Percentiles rank a stretch among this genome's conserved stretches.
Conservation (phyloP, 2,329 filamentous ascomycete genomes). For the Diplocarpon mali region DNA sequence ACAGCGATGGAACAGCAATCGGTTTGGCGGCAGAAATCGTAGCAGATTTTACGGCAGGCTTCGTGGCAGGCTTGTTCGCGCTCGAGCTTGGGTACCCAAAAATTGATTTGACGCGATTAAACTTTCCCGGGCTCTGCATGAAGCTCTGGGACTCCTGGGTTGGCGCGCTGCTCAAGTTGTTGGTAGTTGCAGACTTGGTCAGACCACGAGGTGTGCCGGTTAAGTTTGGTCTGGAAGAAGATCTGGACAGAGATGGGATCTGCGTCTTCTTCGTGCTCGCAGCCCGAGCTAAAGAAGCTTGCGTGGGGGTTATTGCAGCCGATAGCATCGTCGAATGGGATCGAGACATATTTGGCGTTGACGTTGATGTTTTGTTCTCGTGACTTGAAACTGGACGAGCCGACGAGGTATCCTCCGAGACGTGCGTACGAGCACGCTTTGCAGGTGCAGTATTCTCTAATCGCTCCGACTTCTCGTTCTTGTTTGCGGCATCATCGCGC, state of each 20-base stretch:
- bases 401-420: constrained; percentile 58
- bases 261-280: constrained; percentile 41
- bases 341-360: constrained; percentile 33
- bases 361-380: constrained; percentile 33
- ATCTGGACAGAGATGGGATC: constrained; percentile 37
- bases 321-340: constrained; percentile 37
- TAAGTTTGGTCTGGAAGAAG: constrained; percentile 39
- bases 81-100: constrained; percentile 31
- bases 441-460: constrained; percentile 32
- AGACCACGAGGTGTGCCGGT: constrained; percentile 35
- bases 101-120: constrained; percentile 47
- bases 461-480: constrained; percentile 12
- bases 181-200: constrained; percentile 43
- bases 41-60: not conserved
- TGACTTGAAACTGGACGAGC: constrained; percentile 48
- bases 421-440: constrained; percentile 61
- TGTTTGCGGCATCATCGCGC: constrained; percentile 35
- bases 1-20: constrained; percentile 17
- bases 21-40: constrained; percentile 3
- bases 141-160: constrained; percentile 21
- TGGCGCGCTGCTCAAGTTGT: constrained; percentile 28
- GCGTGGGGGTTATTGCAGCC: constrained; percentile 66
- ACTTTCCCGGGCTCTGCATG: constrained; percentile 19
- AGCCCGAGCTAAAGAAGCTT: constrained; percentile 56
- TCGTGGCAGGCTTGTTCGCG: constrained; percentile 16